Base-by-base conservation (phyloP, 176 grass and related monocot species). In the Carex kokanica region DNA sequence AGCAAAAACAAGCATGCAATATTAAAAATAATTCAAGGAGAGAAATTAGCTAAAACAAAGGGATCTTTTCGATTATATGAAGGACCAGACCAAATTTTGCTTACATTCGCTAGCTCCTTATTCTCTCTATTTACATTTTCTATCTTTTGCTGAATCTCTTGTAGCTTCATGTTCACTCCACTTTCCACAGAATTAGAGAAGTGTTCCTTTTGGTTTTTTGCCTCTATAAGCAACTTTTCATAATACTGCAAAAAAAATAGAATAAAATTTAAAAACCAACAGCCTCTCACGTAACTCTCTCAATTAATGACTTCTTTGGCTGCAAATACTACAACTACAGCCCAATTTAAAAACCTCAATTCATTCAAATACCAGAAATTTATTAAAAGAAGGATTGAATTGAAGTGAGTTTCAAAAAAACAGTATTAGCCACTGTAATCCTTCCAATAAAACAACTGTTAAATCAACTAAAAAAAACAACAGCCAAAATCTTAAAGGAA, bases 71-170 rank as follows among this genome's bases (percentile, higher is more conserved):
- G 3, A 63, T 54, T 89, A 66, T 15, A 78, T 32, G 8, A 9
- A 27, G 29, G 18, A 83, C 41, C 70, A 32, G n/a, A 93, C 82
- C 4, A 83, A 23, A 36, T 73, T 34, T 45, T 78, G 54, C 86
- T 91, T 85, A 98, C 92, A 23, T 87, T 91, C 83, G 87, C 71
- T 75, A 93, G 52, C 87, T 88, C 82, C 81, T 90, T 94, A 77
- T 93, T 98, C 87, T 93, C 90, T 67, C 23, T 88, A 8, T 65
- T 93, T 78, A 84, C 67, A 84, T 90, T 88, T 21, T 86, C 89
- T 86, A 94, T 82, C 81, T 98, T 88, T 83, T 83, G 84, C 31
- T 90, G 92, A 71, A 94, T 87, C 64, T 91, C 95, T 77, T 83
- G 56, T 68, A 93, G 67, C 83, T 93, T 94, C 34, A 82, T 87